Evolutionary conservation across 192 early-diverging fungal genomes (phyloP), one percentile per base, ranked within the genome.

Genomic region (Backusella tuberculispora): DNA sequence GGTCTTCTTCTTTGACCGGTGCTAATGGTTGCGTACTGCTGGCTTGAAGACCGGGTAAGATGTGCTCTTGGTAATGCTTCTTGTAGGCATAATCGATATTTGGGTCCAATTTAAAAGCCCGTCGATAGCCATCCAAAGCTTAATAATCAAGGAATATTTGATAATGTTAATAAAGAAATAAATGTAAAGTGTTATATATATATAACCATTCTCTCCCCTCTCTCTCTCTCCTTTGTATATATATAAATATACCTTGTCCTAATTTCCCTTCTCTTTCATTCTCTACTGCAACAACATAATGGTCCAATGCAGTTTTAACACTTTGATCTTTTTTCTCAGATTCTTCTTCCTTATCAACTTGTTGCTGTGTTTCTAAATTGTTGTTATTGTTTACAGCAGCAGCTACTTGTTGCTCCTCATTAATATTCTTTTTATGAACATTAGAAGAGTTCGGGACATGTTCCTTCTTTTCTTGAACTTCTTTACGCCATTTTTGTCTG

Each of bases 261-360:
- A 82, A 47, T 63, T 83, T 80, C 26, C 81, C 81, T 66, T 83
- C 72, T 48, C 75, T 66, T 71, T 83, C 81, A 45, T 74, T 56
- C 21, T 74, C 78, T 41, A 75, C 76, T 4, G 78, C 81, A 65
- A 56, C 37, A 15, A 77, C 24, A 73, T 83, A 83, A 64, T 76
- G 63, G 21, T 83, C 78, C 72, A 83, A 66, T 4, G 81, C 78
- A 26, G 38, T 70, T 15, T 34, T 42, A 12, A 17, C 24, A 38
- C 41, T 43, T 45, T 71, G 7, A 15, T 3, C 44, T 3, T n/a
- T 10, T 50, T 40, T n/a, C 43, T 38, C 42, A n/a, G 29, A 41
- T 40, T 43, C 40, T 19, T 48, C 37, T 47, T 43, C 24, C 45
- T 78, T 45, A 38, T 73, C 37, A 56, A 42, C 40, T 26, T n/a